These are phyloP conservation scores for Elongisporangium prolatum DNA, from an alignment of 352 stramenopile genomes.

Conservation along the genomic window DNA sequence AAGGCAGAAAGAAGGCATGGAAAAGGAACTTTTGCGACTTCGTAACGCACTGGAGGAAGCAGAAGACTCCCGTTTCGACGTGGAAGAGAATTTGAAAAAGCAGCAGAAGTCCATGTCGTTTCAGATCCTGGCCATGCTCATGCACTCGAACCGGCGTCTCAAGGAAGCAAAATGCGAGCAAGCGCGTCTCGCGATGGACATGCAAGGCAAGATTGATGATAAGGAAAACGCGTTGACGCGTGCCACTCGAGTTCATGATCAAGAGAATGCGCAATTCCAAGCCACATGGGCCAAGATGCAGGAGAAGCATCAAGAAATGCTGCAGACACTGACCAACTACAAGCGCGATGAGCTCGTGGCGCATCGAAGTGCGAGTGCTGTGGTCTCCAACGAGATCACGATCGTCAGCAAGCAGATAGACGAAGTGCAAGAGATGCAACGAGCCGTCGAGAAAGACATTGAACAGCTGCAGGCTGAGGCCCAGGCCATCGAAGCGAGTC, in stretches of 20 bases:
- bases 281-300: constrained; percentile 30
- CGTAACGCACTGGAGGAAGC: constrained; percentile 60
- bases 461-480: constrained; percentile 54
- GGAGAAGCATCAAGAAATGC: constrained; percentile 50
- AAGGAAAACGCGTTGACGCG: background rate
- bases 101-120: constrained; percentile 57
- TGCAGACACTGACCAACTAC: constrained; percentile 73
- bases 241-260: background rate
- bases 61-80: constrained; percentile 70
- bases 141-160: constrained; percentile 31
- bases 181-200: constrained; percentile 16
- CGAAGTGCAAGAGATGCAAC: constrained; percentile 64
- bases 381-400: constrained; percentile 70
- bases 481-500: constrained; percentile 39
- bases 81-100: constrained; percentile 47
- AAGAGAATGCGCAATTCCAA: constrained; percentile 22
- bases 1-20: constrained; percentile 63
- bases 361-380: constrained; percentile 60
- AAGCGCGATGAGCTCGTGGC: constrained; percentile 75
- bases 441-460: constrained; percentile 46
- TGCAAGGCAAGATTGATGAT: constrained; percentile 12
- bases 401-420: constrained; percentile 75
- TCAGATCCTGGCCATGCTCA: constrained; percentile 39
- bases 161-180: constrained; percentile 13
- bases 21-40: constrained; percentile 46